Evolutionary conservation across 805 yeast species (phyloP), one percentile per base, ranked within the genome.

Genomic region (Candida nanaspora): DNA sequence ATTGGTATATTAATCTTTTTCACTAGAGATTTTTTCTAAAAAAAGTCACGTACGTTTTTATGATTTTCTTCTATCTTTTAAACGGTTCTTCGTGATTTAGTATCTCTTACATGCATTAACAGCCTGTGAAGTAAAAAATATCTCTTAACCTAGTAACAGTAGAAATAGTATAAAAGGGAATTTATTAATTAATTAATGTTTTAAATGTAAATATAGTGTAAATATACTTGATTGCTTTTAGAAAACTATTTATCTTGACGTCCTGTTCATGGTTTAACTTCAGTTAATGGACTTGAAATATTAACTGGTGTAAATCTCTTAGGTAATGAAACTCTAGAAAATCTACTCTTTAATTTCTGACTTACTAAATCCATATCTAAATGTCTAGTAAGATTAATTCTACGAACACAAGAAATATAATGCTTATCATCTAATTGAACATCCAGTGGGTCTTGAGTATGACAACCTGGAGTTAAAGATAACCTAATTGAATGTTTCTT

Each of bases 401-500:
- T 78, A 36, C 97, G 95, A 51, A 93, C 93, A 56, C 97, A 91
- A 21, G 96, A 89, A 47, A 93, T 93, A 63, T 93, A 91, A 63
- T 93, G 99, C 57, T 87, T 89, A 35, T 87, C 91, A 63, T 93
- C 98, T 36, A 93, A 70, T 61, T 91, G 96, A 35, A 94, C 95
- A 63, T 93, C 99, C 48, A 93, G 71, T 22, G 99, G 98, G 61
- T 91, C 96, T 55, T 88, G 95, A 0, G 98, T 89, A 63, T 93
- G 97, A 62, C 98, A 93, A 18, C 99, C 99, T 1, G 98, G 98
- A 5, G 96, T 85, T 51, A 93, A 71, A n/a, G 91, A 82, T 45
- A 93, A 72, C 54, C 98, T 74, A 41, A 93, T 83, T 5, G 96
- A 83, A 59, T 91, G 96, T 53, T 85, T 82, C 62, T 86, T 86